A percentile compares a stretch with the other conserved stretches of the same genome.
phyloP scores from a whole-genome alignment of 179 eudicot species.

The Vitellaria paradoxa region DNA sequence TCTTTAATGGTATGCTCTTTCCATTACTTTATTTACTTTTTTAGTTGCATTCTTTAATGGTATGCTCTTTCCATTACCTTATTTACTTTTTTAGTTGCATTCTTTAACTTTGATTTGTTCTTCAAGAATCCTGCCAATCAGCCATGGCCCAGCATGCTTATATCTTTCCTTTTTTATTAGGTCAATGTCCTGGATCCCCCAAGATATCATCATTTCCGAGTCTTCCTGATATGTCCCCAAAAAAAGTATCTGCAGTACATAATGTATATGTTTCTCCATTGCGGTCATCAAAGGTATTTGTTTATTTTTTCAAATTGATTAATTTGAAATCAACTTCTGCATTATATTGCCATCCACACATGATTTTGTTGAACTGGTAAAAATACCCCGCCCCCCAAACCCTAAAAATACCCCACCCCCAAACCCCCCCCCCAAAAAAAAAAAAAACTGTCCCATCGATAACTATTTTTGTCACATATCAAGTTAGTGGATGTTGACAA shows the following conservation, averaged over 20 bases:
- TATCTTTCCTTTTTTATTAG: constrained; percentile 36
- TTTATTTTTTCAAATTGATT: neutral
- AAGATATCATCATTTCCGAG: constrained; percentile 75
- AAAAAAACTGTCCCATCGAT: no score
- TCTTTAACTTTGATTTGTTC: neutral
- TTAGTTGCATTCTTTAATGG: no score
- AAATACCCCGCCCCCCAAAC: neutral
- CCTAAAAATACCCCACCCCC: neutral
- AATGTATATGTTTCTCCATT: constrained; percentile 95
- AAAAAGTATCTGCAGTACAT: constrained; percentile 78
- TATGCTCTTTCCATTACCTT: constrained; percentile 23
- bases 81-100: neutral
- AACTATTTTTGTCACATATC: neutral
- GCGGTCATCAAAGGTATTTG: constrained; percentile 87
- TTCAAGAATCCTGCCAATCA: neutral
- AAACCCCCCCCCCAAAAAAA: no score
- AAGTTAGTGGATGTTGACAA: neutral
- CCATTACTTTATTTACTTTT: neutral
- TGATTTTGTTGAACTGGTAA: neutral
- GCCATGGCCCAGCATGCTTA: neutral
- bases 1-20: constrained; percentile 51
- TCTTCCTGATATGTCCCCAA: constrained; percentile 98
- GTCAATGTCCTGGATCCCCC: constrained; percentile 79
- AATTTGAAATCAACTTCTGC: neutral
- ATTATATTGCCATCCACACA: neutral